Percentiles rank a stretch among this genome's conserved stretches.
phyloP scores from a whole-genome alignment of 305 asterid species.

The Fraxinus angustifolia region DNA sequence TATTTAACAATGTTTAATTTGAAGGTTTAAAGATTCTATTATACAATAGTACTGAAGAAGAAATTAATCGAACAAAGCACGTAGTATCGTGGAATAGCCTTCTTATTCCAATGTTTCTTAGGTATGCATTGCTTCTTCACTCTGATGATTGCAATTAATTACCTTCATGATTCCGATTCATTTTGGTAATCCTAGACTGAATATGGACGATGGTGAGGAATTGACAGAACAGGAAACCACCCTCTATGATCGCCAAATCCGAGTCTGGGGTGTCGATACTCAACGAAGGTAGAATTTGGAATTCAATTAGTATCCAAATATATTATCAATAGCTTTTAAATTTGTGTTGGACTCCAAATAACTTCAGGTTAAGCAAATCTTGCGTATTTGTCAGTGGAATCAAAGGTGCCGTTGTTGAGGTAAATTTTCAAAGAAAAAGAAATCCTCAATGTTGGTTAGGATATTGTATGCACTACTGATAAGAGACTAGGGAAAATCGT shows the following conservation, averaged over 20 bases:
- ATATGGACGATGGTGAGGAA: conserved; percentile 49
- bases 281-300: conserved; percentile 60
- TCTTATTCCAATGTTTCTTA: not conserved
- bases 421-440: conserved; percentile 16
- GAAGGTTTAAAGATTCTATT: not conserved
- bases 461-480: not conserved
- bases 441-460: not conserved
- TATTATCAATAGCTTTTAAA: not conserved
- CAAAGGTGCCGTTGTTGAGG: conserved; percentile 80
- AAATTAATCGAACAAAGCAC: not conserved
- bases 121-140: not conserved
- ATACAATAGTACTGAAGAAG: not conserved
- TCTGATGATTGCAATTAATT: not conserved
- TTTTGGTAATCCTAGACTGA: conserved; percentile 29
- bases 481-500: not conserved
- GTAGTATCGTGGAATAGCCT: not conserved
- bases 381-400: conserved; percentile 84
- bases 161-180: not conserved
- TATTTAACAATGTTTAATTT: not conserved
- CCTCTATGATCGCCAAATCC: conserved; percentile 93
- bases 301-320: not conserved
- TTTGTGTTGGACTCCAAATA: not conserved
- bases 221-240: conserved; percentile 96
- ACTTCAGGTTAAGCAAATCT: conserved; percentile 76
- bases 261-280: conserved; percentile 99